Evolutionary conservation across 2,329 filamentous ascomycete genomes (phyloP), one percentile per base, ranked within the genome.

Genomic region (Xylariales sp.): DNA sequence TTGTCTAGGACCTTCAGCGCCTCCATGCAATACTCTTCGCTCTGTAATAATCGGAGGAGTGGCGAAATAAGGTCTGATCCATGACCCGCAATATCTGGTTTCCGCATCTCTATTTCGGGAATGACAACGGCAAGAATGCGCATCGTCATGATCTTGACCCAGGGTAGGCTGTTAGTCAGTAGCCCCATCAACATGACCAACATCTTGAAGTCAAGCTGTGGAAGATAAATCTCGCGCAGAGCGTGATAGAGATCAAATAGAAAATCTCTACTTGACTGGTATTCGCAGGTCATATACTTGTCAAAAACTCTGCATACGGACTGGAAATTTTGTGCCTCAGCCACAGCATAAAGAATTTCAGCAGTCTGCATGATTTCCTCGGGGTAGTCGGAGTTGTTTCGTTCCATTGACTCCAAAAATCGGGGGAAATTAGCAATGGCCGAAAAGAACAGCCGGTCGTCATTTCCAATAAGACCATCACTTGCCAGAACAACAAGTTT

Each of bases 11-110:
- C 91, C 47, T 88, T 81, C 8, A 98, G 69, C 10, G 93, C 93
- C 54, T 95, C 85, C 60, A 93, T 88, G 59, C 90, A 97, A 53
- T 90, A 90, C n/a, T n/a, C n/a, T 43, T 95, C 88, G 2, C 91
- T 96, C 57, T 96, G 90, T 27, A 98, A 66, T 15, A 98, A 72
- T 38, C 93, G 81, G 38, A 98, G 67, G 1, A 98, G 72, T 0
- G 93, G 94, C 2, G 93, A 96, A 40, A 98, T 95, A 33, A 98
- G 74, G 62, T 98, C 94, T 1, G 91, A 90, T 0, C 93, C 91
- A 59, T 97, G 89, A 6, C 81, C 83, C 5, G 89, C 85, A 46
- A 98, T 87, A 47, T 95, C 90, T 0, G 85, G 81, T 51, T 90
- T 90, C 39, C 84, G 83, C 85, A 97, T 95, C 55, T 98, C 90